These are phyloP conservation scores for Tilletiopsis washingtonensis DNA, from an alignment of 1,284 basidiomycete genomes.

Conservation along the genomic window DNA sequence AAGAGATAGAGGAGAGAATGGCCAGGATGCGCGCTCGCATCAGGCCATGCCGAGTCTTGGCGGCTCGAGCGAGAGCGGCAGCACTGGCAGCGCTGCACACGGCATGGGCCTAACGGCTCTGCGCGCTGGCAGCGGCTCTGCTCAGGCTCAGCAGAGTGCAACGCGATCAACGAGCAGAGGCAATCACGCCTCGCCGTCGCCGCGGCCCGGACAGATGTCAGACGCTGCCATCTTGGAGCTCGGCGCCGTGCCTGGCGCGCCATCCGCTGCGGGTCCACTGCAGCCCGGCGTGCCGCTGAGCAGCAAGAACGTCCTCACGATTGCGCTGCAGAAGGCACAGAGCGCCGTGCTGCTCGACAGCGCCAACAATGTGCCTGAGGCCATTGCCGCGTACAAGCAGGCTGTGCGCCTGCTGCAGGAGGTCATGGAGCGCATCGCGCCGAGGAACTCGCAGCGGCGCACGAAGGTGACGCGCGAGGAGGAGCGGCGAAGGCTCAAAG, in stretches of 20 bases:
- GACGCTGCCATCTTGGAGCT: slow-evolving; percentile 25
- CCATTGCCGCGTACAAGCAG: slow-evolving; percentile 48
- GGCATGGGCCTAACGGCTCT: too few relatives aligned
- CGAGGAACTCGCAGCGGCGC: slow-evolving; percentile 5
- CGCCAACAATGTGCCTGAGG: slow-evolving; percentile 48
- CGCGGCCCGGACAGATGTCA: slow-evolving; percentile 5
- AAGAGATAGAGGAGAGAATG: too few relatives aligned
- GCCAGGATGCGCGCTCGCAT: too few relatives aligned
- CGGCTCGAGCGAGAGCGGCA: not conserved
- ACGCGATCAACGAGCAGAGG: too few relatives aligned
- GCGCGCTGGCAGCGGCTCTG: too few relatives aligned
- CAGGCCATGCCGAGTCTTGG: too few relatives aligned
- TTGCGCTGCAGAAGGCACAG: slow-evolving; percentile 49
- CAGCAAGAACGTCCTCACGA: slow-evolving; percentile 48
- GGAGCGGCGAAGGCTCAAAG: slow-evolving; percentile 43
- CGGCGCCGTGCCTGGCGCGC: slow-evolving; percentile 21
- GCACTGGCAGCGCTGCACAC: not conserved
- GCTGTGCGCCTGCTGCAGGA: slow-evolving; percentile 48
- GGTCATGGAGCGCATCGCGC: slow-evolving; percentile 49
- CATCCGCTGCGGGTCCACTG: slow-evolving; percentile 23
- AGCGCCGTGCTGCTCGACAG: slow-evolving; percentile 49
- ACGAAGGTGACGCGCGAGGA: slow-evolving; percentile 37
- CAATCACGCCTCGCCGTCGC: not conserved
- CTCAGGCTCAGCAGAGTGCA: too few relatives aligned
- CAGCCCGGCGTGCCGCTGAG: slow-evolving; percentile 33